phyloP scores from a whole-genome alignment of 2,329 filamentous ascomycete genomes.

The Cercospora citrullina region DNA sequence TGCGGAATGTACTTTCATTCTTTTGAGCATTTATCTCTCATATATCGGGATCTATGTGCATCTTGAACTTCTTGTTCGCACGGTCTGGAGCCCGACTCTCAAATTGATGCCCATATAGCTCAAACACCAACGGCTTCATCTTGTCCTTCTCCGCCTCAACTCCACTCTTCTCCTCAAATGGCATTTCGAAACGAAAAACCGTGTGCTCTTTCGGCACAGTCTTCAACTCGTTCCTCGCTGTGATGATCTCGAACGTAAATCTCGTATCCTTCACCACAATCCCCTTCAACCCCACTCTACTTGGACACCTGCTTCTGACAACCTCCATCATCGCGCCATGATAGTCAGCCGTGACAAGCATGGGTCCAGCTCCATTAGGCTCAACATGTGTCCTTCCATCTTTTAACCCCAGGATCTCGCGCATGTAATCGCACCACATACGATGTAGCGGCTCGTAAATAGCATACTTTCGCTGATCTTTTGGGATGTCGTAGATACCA shows the following conservation, averaged over 20 bases:
- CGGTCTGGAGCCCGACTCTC: conserved; percentile 78
- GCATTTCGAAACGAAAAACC: conserved; percentile 75
- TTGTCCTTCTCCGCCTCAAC: conserved; percentile 25
- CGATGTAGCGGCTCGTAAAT: conserved; percentile 75
- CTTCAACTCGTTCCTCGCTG: conserved; percentile 68
- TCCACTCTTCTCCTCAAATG: conserved; percentile 41
- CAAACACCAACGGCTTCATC: conserved; percentile 65
- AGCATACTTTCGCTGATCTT: conserved; percentile 66
- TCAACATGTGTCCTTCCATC: conserved; percentile 52
- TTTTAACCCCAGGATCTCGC: conserved; percentile 68
- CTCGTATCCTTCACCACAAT: conserved; percentile 88
- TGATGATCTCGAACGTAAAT: conserved; percentile 83
- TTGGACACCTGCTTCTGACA: conserved; percentile 75
- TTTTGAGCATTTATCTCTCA: conserved; percentile 47
- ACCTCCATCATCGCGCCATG: conserved; percentile 85
- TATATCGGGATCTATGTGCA: conserved; percentile 73
- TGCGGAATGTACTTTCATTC: not conserved
- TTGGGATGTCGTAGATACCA: conserved; percentile 72
- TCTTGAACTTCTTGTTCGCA: conserved; percentile 88
- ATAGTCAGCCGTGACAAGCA: conserved; percentile 83
- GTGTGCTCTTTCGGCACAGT: conserved; percentile 87
- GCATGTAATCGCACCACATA: conserved; percentile 83
- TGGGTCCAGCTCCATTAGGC: conserved; percentile 62
- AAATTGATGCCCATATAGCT: conserved; percentile 85
- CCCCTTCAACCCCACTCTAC: conserved; percentile 78